Percentiles rank a stretch among this genome's conserved stretches.
Conservation (phyloP, 2,329 filamentous ascomycete genomes). For the Chalara sp. region DNA sequence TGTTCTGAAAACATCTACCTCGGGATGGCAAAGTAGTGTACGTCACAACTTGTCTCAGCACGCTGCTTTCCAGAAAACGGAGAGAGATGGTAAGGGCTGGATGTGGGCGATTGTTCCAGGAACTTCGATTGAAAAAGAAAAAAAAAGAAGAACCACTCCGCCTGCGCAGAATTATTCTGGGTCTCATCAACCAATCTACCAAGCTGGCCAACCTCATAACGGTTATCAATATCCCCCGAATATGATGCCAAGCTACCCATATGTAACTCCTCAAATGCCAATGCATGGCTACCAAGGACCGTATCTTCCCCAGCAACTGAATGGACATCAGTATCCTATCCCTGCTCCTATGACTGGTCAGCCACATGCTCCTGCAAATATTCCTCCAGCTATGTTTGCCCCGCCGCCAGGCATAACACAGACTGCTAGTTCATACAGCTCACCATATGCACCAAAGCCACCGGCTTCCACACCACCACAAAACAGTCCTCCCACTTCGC, state of each 20-base stretch:
- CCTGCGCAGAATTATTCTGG: slow-evolving; percentile 30
- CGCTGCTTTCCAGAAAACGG: slow-evolving; percentile 46
- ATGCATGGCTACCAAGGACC: slow-evolving; percentile 15
- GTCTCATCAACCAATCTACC: slow-evolving; percentile 23
- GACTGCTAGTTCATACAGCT: slow-evolving; percentile 22
- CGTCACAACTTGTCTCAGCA: slow-evolving; percentile 53
- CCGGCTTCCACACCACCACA: slow-evolving; percentile 6
- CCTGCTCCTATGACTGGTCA: slow-evolving; percentile 11
- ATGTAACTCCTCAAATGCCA: slow-evolving; percentile 14
- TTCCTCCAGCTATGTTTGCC: slow-evolving; percentile 6
- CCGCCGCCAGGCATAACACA: slow-evolving; percentile 9
- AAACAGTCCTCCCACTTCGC: not conserved
- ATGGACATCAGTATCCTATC: slow-evolving; percentile 3
- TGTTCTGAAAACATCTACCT: slow-evolving; percentile 44
- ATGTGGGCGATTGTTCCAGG: slow-evolving; percentile 48
- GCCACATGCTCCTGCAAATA: slow-evolving; percentile 4
- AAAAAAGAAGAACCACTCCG: slow-evolving; percentile 37
- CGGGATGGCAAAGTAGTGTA: slow-evolving; percentile 57
- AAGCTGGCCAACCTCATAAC: slow-evolving; percentile 16
- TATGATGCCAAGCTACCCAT: slow-evolving; percentile 20
- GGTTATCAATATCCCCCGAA: slow-evolving; percentile 17
- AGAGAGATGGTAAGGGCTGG: slow-evolving; percentile 47
- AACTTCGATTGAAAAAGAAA: slow-evolving; percentile 49
- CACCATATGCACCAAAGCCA: slow-evolving; percentile 27
- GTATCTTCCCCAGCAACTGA: slow-evolving; percentile 11